Percentiles rank a stretch among this genome's conserved stretches.
Conservation (phyloP, 768 basidiomycete species). For the Rhizopogon sp. region DNA sequence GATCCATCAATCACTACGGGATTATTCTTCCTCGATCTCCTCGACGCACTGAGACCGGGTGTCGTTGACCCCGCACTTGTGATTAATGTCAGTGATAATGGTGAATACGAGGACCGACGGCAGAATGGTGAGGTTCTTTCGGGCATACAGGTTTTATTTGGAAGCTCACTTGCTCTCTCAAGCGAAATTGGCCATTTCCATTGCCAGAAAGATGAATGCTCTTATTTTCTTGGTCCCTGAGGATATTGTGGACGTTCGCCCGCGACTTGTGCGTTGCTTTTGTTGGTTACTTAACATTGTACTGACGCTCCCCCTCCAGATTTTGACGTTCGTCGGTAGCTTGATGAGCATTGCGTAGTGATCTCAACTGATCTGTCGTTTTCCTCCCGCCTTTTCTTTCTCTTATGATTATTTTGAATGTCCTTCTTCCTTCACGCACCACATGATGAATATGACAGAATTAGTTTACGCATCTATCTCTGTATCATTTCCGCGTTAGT, state of each 20-base stretch:
- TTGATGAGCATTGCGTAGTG: constrained; percentile 68
- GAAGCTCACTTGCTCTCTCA: constrained; percentile 2
- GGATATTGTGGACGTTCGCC: constrained; percentile 92
- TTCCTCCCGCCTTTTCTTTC: neutral
- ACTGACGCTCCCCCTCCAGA: constrained; percentile 38
- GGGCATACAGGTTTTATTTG: neutral
- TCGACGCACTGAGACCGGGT: constrained; percentile 88
- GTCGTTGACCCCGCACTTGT: constrained; percentile 91
- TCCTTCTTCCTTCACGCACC: neutral
- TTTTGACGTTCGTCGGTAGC: constrained; percentile 93
- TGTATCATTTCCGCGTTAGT: neutral
- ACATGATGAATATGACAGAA: too few relatives aligned
- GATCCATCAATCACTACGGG: constrained; percentile 87
- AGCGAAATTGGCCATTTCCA: constrained; percentile 98
- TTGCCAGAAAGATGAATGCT: constrained; percentile 96
- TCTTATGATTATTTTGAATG: neutral
- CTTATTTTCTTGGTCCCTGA: constrained; percentile 96
- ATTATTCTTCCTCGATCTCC: constrained; percentile 87
- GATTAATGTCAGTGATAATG: constrained; percentile 49
- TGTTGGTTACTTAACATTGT: neutral
- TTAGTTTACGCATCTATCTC: neutral
- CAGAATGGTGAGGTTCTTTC: constrained; percentile 70
- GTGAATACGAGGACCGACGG: constrained; percentile 82
- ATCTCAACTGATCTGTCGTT: constrained; percentile 6
- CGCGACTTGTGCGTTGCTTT: constrained; percentile 65